Conservation (phyloP, 495 filamentous ascomycete species). For the Trichoderma erinaceum region DNA sequence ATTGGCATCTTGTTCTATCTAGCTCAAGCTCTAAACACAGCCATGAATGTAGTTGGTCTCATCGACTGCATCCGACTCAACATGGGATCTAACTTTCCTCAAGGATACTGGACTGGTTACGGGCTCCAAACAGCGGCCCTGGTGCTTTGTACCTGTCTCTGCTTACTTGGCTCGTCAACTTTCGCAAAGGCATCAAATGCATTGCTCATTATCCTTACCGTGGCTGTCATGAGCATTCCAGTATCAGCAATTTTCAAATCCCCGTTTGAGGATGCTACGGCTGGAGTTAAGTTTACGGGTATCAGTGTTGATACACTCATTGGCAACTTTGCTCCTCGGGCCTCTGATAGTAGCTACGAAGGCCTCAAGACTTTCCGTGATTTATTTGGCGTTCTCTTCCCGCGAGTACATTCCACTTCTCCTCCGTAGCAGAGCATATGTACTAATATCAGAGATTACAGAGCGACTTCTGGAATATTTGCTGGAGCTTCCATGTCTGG, state of each 20-base stretch:
- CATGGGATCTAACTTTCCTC: conserved; percentile 62
- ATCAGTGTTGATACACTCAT: conserved; percentile 60
- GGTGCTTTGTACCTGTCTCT: conserved; percentile 67
- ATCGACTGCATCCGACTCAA: conserved; percentile 78
- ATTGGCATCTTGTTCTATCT: conserved; percentile 88
- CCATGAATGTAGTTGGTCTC: conserved; percentile 82
- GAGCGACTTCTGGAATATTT: conserved; percentile 61
- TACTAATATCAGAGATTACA: not conserved
- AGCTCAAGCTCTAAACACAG: conserved; percentile 78
- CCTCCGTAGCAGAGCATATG: too few relatives aligned
- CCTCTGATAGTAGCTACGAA: conserved; percentile 33
- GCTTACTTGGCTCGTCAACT: conserved; percentile 71
- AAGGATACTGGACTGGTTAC: conserved; percentile 72
- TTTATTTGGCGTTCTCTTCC: conserved; percentile 82
- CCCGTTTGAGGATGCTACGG: conserved; percentile 56
- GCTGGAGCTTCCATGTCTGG: conserved; percentile 88
- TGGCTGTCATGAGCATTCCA: conserved; percentile 78
- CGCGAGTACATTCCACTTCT: conserved; percentile 25
- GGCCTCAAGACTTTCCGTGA: conserved; percentile 72
- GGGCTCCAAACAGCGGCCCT: conserved; percentile 70
- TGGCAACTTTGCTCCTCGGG: conserved; percentile 61
- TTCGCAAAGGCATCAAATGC: conserved; percentile 77
- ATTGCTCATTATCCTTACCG: conserved; percentile 63
- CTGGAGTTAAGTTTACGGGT: conserved; percentile 71
- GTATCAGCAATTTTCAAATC: conserved; percentile 60